phyloP scores from a whole-genome alignment of 1,284 basidiomycete genomes.

The Ceratobasidium papillatum region DNA sequence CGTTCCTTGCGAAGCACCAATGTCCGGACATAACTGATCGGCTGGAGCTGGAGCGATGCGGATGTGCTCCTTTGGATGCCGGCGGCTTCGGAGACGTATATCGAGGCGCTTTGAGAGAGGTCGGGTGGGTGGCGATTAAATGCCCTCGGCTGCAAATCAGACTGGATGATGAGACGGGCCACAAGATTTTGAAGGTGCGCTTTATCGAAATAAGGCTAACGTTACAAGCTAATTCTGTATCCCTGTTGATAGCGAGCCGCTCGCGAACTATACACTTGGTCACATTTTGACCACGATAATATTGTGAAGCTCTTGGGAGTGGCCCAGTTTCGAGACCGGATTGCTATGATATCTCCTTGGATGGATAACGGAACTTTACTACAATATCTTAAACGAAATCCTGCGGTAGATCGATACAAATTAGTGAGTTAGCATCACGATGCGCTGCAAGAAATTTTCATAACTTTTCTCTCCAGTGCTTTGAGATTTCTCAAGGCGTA shows the following conservation, averaged over 20 bases:
- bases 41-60: neutral
- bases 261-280: conserved; percentile 6
- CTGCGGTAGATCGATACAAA: neutral
- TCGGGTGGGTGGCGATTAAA: neutral
- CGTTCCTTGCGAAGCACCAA: neutral
- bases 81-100: conserved; percentile 2
- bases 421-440: neutral
- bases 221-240: too few species aligned
- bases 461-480: neutral
- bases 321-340: neutral
- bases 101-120: neutral
- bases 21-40: neutral
- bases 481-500: neutral
- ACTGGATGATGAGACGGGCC: too few species aligned
- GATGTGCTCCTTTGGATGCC: neutral
- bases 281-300: neutral
- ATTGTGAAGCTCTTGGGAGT: neutral
- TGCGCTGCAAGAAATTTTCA: neutral
- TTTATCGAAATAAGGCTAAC: too few species aligned
- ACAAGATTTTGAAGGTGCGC: too few species aligned
- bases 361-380: conserved; percentile 9
- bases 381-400: neutral
- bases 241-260: neutral
- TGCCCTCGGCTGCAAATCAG: neutral
- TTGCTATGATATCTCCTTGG: conserved; percentile 16